These are phyloP conservation scores for Yarrowia galli DNA, from an alignment of 1,139 yeast species.

Conservation along the genomic window DNA sequence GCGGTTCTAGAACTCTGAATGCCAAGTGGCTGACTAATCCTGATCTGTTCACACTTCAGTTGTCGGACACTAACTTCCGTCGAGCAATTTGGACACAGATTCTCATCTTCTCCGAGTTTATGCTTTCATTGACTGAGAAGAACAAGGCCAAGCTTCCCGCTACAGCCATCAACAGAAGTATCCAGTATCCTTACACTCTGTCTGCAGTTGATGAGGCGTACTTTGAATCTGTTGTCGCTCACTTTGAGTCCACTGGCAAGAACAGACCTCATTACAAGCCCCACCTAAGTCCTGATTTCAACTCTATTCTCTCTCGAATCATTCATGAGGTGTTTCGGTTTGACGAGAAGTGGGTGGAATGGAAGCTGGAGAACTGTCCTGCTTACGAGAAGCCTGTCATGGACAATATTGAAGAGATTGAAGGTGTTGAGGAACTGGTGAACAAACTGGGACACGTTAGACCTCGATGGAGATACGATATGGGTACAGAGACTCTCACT, in stretches of 20 bases:
- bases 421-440: constrained; percentile 39
- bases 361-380: constrained; percentile 51
- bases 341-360: constrained; percentile 50
- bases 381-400: constrained; percentile 44
- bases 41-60: constrained; percentile 51
- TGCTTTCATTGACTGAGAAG: constrained; percentile 45
- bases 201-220: constrained; percentile 43
- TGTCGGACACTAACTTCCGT: constrained; percentile 50
- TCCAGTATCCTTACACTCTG: constrained; percentile 45
- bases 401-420: constrained; percentile 31
- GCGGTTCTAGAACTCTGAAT: constrained; percentile 43
- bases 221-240: constrained; percentile 43
- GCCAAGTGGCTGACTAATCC: constrained; percentile 52
- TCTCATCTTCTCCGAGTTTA: constrained; percentile 48
- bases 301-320: constrained; percentile 43
- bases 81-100: constrained; percentile 49
- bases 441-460: background rate
- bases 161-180: constrained; percentile 46
- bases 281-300: constrained; percentile 43
- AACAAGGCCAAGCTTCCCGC: constrained; percentile 43
- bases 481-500: constrained; percentile 51
- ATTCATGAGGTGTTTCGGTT: constrained; percentile 45
- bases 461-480: constrained; percentile 20
- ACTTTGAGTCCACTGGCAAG: constrained; percentile 37
- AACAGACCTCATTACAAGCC: constrained; percentile 22